Conservation (phyloP, 352 stramenopile species). For the Aphanomyces cochlioides region DNA sequence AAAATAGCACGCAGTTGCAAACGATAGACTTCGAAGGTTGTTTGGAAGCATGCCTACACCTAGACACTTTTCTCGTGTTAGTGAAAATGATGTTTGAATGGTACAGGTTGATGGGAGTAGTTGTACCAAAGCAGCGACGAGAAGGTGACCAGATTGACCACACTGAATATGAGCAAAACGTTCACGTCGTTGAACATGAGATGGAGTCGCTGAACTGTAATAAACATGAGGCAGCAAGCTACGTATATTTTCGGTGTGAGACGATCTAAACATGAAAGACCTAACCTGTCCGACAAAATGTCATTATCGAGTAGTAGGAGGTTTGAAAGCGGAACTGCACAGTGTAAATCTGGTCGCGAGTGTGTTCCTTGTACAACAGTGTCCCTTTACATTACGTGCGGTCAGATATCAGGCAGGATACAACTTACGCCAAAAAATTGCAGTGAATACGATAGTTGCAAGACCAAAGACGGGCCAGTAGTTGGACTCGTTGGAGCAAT, state of each 20-base stretch:
- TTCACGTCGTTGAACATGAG: conserved; percentile 12
- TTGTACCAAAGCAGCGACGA: conserved; percentile 20
- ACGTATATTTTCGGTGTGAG: not conserved
- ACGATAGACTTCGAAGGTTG: conserved; percentile 22
- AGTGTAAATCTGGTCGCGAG: not conserved
- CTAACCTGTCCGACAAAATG: not conserved
- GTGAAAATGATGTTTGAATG: not conserved
- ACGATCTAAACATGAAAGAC: not conserved
- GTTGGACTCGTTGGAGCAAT: not conserved
- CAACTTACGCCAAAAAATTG: conserved; percentile 5
- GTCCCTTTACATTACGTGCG: not conserved
- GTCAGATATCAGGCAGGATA: not conserved
- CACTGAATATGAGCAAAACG: not conserved
- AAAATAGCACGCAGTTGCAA: conserved; percentile 18
- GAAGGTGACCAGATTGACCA: conserved; percentile 10
- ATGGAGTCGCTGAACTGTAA: conserved; percentile 18
- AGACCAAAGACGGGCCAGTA: conserved; percentile 19
- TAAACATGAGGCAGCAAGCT: conserved; percentile 27
- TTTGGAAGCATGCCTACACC: conserved; percentile 18
- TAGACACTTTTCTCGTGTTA: conserved; percentile 2
- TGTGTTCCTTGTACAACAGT: not conserved
- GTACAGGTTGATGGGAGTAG: conserved; percentile 25
- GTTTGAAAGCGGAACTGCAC: conserved; percentile 11
- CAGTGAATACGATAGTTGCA: not conserved
- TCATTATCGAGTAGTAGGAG: conserved; percentile 15